These are phyloP conservation scores for Mycena indigotica DNA, from an alignment of 768 basidiomycete species.

Conservation along the genomic window DNA sequence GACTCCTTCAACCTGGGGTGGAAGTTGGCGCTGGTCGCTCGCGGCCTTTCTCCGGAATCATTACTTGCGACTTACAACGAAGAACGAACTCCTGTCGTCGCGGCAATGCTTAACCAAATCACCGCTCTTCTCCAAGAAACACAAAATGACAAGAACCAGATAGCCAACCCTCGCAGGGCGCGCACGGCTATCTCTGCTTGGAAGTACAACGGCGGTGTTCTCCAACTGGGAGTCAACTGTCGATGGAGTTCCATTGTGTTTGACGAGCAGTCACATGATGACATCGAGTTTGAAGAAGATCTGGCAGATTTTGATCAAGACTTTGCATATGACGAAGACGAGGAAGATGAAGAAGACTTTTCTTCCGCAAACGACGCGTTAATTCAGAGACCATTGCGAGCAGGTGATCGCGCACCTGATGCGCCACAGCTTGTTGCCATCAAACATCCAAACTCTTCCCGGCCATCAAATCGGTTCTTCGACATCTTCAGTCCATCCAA, in stretches of 20 bases:
- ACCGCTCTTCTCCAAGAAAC: constrained; percentile 25
- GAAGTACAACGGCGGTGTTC: constrained; percentile 25
- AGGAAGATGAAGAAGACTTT: constrained; percentile 24
- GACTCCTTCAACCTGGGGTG: constrained; percentile 28
- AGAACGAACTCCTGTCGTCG: constrained; percentile 30
- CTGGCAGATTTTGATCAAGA: neutral
- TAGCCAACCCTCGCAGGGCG: constrained; percentile 24
- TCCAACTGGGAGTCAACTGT: constrained; percentile 38
- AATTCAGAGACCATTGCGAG: constrained; percentile 32
- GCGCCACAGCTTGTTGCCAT: constrained; percentile 36
- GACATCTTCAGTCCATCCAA: constrained; percentile 33
- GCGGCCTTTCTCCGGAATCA: constrained; percentile 21
- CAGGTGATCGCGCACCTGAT: constrained; percentile 50
- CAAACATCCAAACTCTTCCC: constrained; percentile 1
- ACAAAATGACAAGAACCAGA: constrained; percentile 33
- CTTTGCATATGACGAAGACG: constrained; percentile 25
- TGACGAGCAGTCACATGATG: constrained; percentile 34
- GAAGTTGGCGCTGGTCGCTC: constrained; percentile 29
- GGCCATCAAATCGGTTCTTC: constrained; percentile 33
- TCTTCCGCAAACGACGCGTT: constrained; percentile 26
- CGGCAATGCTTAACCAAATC: constrained; percentile 29
- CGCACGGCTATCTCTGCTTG: constrained; percentile 15
- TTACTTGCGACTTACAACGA: constrained; percentile 28
- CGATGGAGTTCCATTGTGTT: constrained; percentile 37
- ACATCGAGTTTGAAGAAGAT: constrained; percentile 16